Base-by-base conservation (phyloP, 768 basidiomycete genomes). In the Pleurotus sapidus region DNA sequence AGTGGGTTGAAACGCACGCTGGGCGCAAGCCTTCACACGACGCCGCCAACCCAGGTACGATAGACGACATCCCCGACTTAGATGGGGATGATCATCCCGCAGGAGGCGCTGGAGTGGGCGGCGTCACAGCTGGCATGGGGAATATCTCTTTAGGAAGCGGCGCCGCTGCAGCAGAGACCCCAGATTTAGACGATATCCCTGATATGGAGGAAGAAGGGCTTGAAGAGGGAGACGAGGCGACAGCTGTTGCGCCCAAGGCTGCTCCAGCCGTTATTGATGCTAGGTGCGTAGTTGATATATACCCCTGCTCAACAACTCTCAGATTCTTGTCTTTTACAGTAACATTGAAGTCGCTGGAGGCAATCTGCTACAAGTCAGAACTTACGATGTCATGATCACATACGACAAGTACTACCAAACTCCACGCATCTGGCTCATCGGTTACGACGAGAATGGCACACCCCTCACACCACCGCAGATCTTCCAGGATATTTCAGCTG, bases 331-430 rank as follows among this genome's bases (percentile, higher is more conserved):
- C 60, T 42, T 48, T 50, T 38, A 38, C 60, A 92, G 88, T 60
- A 74, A 84, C 63, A 75, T 81, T 17, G 86, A 88, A 61, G 78
- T 82, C 18, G 83, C 86, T 34, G 91, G 86, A 60, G 86, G 84
- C 57, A 97, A 97, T 65, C 78, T 98, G 24, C 77, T 98, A 42
- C 93, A 95, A 80, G 93, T 98, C 40, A 85, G 97, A 67, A 99
- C 96, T 9, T 99, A 99, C 77, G 97, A 99, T 71, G 95, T 98
- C 66, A 93, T 97, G 89, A 98, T 99, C 78, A 93, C 93, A 48
- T 99, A 98, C 72, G 97, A 99, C 83, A 99, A 98, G 77, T 96
- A 95, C 73, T 98, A 99, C 74, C 97, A 98, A 72, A 98, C 95
- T 11, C 97, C 97, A 20, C 86, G 96, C 63, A 90, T 98, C 69